Evolutionary conservation across 805 yeast genomes (phyloP), one percentile per base, ranked within the genome.

Genomic region (Blastobotrys mokoenaii): DNA sequence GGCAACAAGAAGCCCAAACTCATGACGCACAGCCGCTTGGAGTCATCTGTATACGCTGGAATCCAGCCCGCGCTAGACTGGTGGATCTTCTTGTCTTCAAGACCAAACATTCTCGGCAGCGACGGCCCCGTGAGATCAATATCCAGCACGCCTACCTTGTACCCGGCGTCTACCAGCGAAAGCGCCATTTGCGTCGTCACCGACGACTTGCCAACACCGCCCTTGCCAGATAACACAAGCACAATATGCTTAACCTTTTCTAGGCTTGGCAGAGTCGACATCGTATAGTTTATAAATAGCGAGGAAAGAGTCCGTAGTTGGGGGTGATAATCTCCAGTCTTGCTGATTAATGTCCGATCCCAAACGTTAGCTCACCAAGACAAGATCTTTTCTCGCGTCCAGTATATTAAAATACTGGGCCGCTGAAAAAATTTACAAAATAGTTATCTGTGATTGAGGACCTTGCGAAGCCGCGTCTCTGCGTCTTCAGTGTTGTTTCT

Each of bases 71-170:
- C 73, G 0, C 78, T 65, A 0, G 86, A 75, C 64, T 93, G 97
- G 56, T 76, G 87, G 2, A 93, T 85, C 53, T 88, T 86, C 38
- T 72, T 71, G 4, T 65, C 64, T 60, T 93, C 98, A 8, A 88
- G 72, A 1, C 97, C 97, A 68, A 93, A 88, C 95, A 93, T 88
- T 43, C 98, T 71, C 2, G 99, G 98, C 32, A 88, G 67, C 1
- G 97, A 89, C 0, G 98, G 98, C 0, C 98, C 98, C 0, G 98
- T 93, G 37, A 93, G 69, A 67, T 93, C 98, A 16, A 93, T 87
- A 60, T 93, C 98, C 18, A 93, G 68, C 0, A 93, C 95, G 1
- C 98, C 98, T n/a, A 93, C 96, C 55, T 74, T 81, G 57, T 62
- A 77, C 2, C 93, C 95, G 58, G 74, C 69, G 11, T 71, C 66